Evolutionary conservation across 805 yeast species (phyloP).

Genomic region (Myxozyma kluyveri): DNA sequence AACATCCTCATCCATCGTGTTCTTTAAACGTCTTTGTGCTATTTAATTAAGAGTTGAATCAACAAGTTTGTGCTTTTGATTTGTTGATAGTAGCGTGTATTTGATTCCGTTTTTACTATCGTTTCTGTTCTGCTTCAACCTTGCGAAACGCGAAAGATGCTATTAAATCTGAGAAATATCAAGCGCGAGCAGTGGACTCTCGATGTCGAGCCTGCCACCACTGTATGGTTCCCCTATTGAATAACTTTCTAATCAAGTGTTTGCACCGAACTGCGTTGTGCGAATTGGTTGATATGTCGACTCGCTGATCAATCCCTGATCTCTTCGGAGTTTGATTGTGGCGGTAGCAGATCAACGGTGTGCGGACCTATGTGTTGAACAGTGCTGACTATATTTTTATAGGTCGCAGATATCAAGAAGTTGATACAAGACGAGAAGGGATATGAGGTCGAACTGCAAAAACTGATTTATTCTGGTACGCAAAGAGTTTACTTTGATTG

Average conservation of each 20-base stretch:
- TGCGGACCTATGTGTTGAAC: no score
- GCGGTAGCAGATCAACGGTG: no score
- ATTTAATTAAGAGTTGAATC: no score
- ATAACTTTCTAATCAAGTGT: neutral
- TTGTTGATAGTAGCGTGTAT: no score
- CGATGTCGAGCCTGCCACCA: slow-evolving; percentile 66
- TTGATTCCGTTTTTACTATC: no score
- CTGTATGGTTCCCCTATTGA: slow-evolving; percentile 47
- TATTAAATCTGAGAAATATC: slow-evolving; percentile 81
- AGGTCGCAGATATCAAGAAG: slow-evolving; percentile 67
- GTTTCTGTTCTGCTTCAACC: no score
- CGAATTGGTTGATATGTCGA: neutral
- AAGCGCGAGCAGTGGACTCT: slow-evolving; percentile 84
- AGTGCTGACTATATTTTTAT: neutral
- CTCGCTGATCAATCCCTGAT: neutral
- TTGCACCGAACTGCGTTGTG: no score
- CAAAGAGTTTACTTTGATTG: neutral
- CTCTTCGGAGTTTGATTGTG: no score
- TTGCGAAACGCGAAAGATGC: slow-evolving; percentile 54
- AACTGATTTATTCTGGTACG: slow-evolving; percentile 82
- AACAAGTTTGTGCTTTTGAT: no score
- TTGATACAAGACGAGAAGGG: slow-evolving; percentile 65
- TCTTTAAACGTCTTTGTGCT: no score
- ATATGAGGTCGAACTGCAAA: slow-evolving; percentile 70
- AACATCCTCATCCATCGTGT: no score